Evolutionary conservation across 139 green algal species (phyloP), one percentile per base, ranked within the genome.

Genomic region (Zygnema cylindricum): DNA sequence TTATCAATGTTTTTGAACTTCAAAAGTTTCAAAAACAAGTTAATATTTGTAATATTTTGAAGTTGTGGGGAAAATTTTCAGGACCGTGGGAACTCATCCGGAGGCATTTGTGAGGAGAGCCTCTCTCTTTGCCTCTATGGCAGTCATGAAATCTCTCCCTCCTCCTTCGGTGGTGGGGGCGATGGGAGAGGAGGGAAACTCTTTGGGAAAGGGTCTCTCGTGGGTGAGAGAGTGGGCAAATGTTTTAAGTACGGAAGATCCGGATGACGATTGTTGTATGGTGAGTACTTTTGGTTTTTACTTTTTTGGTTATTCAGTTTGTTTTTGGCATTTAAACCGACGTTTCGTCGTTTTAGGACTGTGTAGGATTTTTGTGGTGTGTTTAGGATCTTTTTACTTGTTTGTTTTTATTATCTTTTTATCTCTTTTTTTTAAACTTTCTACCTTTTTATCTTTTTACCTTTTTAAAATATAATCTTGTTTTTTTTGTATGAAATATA

Each of bases 51-150:
- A 36, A n/a, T 73, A 73, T 73, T 30, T 73, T 79, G 71, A 11
- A 16, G 71, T 30, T 3, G 36, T 30, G 71, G 71, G 36, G 38
- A 11, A 16, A 38, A 43, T 25, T 30, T 79, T 25, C 71, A 79
- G 71, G 71, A 11, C 36, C 42, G 71, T 79, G 71, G 36, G 7
- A 11, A 25, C 36, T 16, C 71, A 79, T 43, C 43, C 36, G 36
- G 71, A 79, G 71, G 71, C 38, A 3, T 79, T 38, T 43, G 71
- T 79, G 7, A 79, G 71, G 11, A 79, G 71, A 79, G 36, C 71
- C 16, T 7, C 71, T 79, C 36, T 43, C 38, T 79, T 38, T 79
- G 71, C 71, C 16, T 7, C 71, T 25, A 16, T 63, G 49, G 7
- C 7, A 16, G 7, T 63, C 49, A 7, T 63, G 49, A 7, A 16